phyloP scores from a whole-genome alignment of 441 rosid genomes.

The Populus hybrid region DNA sequence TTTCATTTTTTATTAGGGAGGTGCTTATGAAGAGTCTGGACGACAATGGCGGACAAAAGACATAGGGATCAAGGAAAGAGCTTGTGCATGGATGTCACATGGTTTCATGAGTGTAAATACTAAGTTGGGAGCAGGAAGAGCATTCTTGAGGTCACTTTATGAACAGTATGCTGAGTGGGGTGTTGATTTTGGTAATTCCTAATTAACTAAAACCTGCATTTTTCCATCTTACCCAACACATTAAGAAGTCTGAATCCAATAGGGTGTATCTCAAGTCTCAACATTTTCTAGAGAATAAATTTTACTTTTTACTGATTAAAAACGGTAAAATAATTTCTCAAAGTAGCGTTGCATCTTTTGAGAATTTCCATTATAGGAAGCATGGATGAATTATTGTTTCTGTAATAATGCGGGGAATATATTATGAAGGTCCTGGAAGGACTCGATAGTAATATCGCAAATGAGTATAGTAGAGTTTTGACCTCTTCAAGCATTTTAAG shows the following conservation, averaged over 20 bases:
- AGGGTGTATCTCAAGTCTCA: not conserved
- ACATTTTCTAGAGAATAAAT: not conserved
- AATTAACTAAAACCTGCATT: not conserved
- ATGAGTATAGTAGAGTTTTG: not conserved
- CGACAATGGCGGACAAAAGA: constrained; percentile 69
- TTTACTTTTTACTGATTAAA: not conserved
- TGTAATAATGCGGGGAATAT: not conserved
- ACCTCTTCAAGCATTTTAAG: not conserved
- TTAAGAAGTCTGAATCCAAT: not conserved
- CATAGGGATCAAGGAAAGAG: constrained; percentile 74
- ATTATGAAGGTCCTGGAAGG: not conserved
- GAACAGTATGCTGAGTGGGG: constrained; percentile 88
- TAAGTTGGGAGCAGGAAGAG: constrained; percentile 69
- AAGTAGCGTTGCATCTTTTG: not conserved
- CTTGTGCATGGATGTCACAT: constrained; percentile 87
- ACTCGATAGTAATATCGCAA: not conserved
- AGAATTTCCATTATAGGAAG: constrained; percentile 4
- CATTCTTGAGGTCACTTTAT: constrained; percentile 84
- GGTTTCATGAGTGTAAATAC: constrained; percentile 91
- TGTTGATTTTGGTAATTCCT: constrained; percentile 77
- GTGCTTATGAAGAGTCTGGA: constrained; percentile 59
- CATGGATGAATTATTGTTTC: not conserved
- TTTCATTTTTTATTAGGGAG: constrained; percentile 43
- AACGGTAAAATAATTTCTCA: not conserved
- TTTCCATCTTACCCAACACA: not conserved